phyloP scores from a whole-genome alignment of 2,329 filamentous ascomycete genomes.

The Coleophoma cylindrospora region DNA sequence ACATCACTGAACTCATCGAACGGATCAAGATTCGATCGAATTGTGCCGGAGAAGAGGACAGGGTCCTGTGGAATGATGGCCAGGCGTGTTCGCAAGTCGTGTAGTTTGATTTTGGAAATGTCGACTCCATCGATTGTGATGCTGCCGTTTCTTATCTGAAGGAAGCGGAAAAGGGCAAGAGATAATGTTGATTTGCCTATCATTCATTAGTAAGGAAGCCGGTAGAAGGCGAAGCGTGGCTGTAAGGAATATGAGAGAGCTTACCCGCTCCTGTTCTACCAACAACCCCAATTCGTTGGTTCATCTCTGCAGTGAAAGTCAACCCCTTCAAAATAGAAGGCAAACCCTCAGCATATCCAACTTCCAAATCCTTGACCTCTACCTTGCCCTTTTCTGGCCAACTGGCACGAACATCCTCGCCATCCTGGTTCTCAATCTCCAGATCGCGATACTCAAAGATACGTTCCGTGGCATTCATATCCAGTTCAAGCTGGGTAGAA shows the following conservation, averaged over 20 bases:
- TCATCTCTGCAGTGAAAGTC: conserved; percentile 57
- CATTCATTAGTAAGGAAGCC: conserved; percentile 2
- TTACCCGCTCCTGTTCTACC: conserved; percentile 23
- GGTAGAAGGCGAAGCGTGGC: conserved; percentile 1
- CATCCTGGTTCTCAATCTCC: conserved; percentile 58
- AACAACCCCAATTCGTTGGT: conserved; percentile 39
- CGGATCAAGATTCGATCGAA: conserved; percentile 86
- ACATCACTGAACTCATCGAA: conserved; percentile 82
- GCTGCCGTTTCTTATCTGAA: conserved; percentile 31
- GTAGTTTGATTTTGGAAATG: conserved; percentile 24
- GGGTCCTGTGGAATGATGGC: conserved; percentile 48
- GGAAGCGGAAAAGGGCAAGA: conserved; percentile 18
- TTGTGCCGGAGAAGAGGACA: conserved; percentile 81
- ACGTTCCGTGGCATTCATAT: conserved; percentile 73
- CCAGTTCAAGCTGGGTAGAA: conserved; percentile 64
- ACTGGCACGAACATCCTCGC: conserved; percentile 53
- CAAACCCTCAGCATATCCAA: conserved; percentile 64
- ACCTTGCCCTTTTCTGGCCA: conserved; percentile 72
- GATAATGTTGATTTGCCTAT: conserved; percentile 19
- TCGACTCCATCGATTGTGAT: conserved; percentile 24
- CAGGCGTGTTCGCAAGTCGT: conserved; percentile 22
- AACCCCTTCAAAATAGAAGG: conserved; percentile 65
- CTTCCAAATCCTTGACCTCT: conserved; percentile 66
- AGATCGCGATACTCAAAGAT: conserved; percentile 69
- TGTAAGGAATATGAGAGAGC: conserved; percentile 8